Percentiles rank a stretch among this genome's conserved stretches.
These are phyloP conservation scores for Phialophora expanda DNA, from an alignment of 2,329 filamentous ascomycete species.

Conservation along the genomic window DNA sequence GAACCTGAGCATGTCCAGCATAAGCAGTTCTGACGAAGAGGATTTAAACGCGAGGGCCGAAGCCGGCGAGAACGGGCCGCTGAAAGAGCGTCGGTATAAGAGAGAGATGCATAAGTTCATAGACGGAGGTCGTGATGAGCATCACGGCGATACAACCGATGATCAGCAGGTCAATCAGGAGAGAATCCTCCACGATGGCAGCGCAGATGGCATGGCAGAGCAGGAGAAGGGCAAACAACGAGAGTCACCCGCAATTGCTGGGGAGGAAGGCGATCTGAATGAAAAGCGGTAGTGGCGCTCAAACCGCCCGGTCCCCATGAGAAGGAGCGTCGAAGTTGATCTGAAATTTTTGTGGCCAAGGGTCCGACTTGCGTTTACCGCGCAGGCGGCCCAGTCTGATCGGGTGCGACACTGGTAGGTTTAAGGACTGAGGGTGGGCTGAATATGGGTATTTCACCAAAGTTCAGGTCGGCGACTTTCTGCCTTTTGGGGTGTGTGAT, in stretches of 20 bases:
- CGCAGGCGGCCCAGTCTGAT: background rate
- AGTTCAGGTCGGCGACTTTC: background rate
- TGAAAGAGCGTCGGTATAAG: slow-evolving; percentile 32
- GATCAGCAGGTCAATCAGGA: background rate
- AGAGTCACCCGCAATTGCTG: background rate
- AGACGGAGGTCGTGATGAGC: slow-evolving; percentile 31
- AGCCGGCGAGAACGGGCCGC: slow-evolving; percentile 19
- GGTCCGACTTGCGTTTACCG: background rate
- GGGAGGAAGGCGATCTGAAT: background rate
- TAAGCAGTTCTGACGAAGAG: slow-evolving; percentile 64
- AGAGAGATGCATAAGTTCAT: slow-evolving; percentile 35
- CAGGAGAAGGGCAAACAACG: slow-evolving; percentile 11
- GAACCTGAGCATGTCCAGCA: slow-evolving; percentile 51
- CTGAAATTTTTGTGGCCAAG: background rate
- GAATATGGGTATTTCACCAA: background rate
- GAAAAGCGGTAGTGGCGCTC: slow-evolving; percentile 8
- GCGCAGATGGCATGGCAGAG: background rate
- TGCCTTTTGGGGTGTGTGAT: background rate
- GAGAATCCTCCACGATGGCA: background rate
- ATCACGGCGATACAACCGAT: slow-evolving; percentile 21
- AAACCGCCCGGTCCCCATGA: background rate
- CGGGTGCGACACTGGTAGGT: background rate
- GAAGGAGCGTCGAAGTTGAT: slow-evolving; percentile 1
- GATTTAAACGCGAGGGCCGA: slow-evolving; percentile 55
- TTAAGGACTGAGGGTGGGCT: background rate